Base-by-base conservation (phyloP, 148 eudicot species). In the Rhododendron ferrugineum region DNA sequence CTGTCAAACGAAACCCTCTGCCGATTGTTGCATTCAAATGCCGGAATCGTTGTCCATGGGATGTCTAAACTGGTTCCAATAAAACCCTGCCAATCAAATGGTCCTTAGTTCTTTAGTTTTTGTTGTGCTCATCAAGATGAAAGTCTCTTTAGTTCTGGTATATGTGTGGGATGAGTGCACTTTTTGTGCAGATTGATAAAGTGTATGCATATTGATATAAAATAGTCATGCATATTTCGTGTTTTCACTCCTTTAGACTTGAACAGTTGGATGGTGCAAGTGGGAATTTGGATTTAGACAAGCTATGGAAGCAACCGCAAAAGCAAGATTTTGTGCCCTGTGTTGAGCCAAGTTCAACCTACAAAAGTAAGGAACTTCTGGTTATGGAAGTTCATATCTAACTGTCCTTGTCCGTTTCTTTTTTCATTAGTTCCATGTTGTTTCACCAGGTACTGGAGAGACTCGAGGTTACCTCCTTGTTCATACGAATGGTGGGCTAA, bases 401-500 rank as follows among this genome's bases (percentile, higher is more conserved):
- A 22, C 3, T 81, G 1, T 58, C n/a, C 26, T 40, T 60, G 16
- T 37, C 34, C 1, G 11, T 81, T 62, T 85, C 76, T 22, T 85
- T 46, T 46, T 84, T 74, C 74, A 26, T 85, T 76, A 11, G n/a
- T 47, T 81, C 75, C 76, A 68, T 58, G 14, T 62, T 40, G 60
- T 64, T 78, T 84, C 66, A 13, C 85, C 97, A 96, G 99, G 88
- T 82, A 90, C 94, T 46, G 84, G 68, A 81, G 98, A 92, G 81
- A 89, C 97, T 52, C 87, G 81, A 37, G 92, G 96, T 32, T 96
- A 93, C 91, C 93, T 96, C 83, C 93, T 96, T 90, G 99, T 96
- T 82, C 92, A 96, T 87, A 88, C 98, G 85, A 96, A 96, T 92
- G 99, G 99, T 14, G 99, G 99, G 74, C 97, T 96, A 78, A 96